Base-by-base conservation (phyloP, 371 early-diverging fungal species). In the Mortierella sp. region DNA sequence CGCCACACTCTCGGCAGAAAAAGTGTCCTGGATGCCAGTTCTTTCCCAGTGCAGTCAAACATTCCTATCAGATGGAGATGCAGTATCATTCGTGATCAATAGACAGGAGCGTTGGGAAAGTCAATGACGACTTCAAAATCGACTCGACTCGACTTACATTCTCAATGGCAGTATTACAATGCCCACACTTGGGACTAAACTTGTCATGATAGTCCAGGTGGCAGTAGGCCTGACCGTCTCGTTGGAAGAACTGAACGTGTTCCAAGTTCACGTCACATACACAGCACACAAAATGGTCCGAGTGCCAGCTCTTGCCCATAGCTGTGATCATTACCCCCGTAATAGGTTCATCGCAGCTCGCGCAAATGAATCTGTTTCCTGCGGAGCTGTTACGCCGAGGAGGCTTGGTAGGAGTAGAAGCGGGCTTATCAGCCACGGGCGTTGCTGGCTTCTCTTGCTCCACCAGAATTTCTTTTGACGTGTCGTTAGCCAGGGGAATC, bases 1-100 rank as follows among this genome's bases (percentile, higher is more conserved):
- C 82, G 19, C 90, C 90, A 61, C 93, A 93, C 53, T 89, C 89
- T 23, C 87, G 87, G 68, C 93, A 93, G 65, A 93, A 92, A 69
- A 92, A 91, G 66, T 92, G 91, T 1, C 86, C 90, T 1, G 83
- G 83, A 64, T 93, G 93, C 82, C 89, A 93, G 7, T 71, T 79
- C 57, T 89, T 88, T 8, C 90, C 91, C 3, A 91, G 70, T 8
- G 93, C 93, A 5, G 79, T 82, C 28, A 92, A 81, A 28, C 80
- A 81, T 50, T 82, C 83, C 82, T 84, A 61, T 57, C 13, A 9
- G n/a, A 30, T 16, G 46, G 30, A 31, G 28, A 24, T 27, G 34
- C 4, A 10, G 34, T 10, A 34, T 10, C 4, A 34, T 10, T 7
- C 10, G 34, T n/a, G 34, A 34, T 7, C 34, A 34, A 34, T 34